phyloP scores from a whole-genome alignment of 208 protist genomes.

The Porcisia deanei region DNA sequence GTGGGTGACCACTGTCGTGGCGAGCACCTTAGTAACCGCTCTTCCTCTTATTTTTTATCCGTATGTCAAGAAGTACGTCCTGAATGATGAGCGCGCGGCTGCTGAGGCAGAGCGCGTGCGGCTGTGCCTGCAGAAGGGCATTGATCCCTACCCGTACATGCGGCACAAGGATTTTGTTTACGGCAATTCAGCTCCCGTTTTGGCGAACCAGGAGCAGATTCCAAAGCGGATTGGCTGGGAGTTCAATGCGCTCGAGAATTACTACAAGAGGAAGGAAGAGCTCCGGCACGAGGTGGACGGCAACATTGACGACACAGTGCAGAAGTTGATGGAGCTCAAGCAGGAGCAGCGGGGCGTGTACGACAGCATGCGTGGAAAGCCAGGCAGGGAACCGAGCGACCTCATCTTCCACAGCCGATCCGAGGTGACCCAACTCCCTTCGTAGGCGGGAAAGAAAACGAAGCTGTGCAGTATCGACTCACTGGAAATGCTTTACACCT shows the following conservation, averaged over 20 bases:
- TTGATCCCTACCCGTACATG: constrained; percentile 91
- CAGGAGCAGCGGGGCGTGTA: constrained; percentile 39
- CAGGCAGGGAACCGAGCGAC: constrained; percentile 46
- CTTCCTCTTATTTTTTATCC: constrained; percentile 71
- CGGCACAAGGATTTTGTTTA: constrained; percentile 81
- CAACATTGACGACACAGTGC: constrained; percentile 63
- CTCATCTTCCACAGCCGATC: constrained; percentile 52
- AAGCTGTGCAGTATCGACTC: neutral
- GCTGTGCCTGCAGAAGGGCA: constrained; percentile 89
- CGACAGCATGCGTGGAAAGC: constrained; percentile 25
- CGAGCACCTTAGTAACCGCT: constrained; percentile 42
- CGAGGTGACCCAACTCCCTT: constrained; percentile 42
- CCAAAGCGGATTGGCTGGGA: constrained; percentile 62
- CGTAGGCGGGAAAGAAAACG: constrained; percentile 14
- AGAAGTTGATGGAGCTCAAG: constrained; percentile 62
- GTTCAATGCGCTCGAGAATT: constrained; percentile 49
- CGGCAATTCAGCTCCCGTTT: constrained; percentile 56
- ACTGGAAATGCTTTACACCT: neutral
- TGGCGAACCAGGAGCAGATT: constrained; percentile 40
- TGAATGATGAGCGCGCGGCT: constrained; percentile 40
- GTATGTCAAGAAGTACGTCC: constrained; percentile 61
- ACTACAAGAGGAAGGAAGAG: constrained; percentile 72
- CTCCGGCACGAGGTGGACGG: constrained; percentile 70
- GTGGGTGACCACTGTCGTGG: constrained; percentile 68
- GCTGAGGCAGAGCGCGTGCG: constrained; percentile 88